phyloP scores from a whole-genome alignment of 805 yeast genomes.

The Lachancea mirantina region DNA sequence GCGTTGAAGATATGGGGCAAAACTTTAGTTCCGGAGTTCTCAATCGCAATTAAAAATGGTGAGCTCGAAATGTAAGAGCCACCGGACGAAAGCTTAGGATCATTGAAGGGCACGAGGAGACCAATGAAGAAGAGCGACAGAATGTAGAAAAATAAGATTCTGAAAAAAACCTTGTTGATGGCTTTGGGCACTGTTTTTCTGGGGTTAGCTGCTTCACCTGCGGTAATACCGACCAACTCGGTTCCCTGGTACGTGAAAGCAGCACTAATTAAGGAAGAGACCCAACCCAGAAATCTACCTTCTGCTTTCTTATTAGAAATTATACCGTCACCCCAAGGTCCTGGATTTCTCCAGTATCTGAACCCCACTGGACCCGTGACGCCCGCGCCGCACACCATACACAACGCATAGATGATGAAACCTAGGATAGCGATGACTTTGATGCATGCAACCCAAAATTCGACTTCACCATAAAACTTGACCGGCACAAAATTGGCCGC shows the following conservation, averaged over 20 bases:
- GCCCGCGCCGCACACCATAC: conserved; percentile 75
- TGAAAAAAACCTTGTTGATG: conserved; percentile 56
- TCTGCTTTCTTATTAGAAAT: conserved; percentile 42
- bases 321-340: conserved; percentile 66
- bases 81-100: conserved; percentile 39
- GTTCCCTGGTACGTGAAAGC: conserved; percentile 81
- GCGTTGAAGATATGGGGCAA: conserved; percentile 69
- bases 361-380: conserved; percentile 64
- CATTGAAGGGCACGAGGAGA: conserved; percentile 60
- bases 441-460: conserved; percentile 64
- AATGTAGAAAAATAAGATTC: conserved; percentile 62
- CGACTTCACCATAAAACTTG: conserved; percentile 63
- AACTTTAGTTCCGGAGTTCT: conserved; percentile 57
- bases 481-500: conserved; percentile 58
- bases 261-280: conserved; percentile 59
- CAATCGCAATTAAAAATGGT: conserved; percentile 67
- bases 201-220: conserved; percentile 69
- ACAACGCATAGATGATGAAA: conserved; percentile 57
- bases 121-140: conserved; percentile 62
- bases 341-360: conserved; percentile 76
- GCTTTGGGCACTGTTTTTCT: conserved; percentile 66
- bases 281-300: conserved; percentile 62
- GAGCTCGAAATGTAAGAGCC: conserved; percentile 45
- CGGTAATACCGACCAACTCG: conserved; percentile 67
- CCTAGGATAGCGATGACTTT: conserved; percentile 66